phyloP scores from a whole-genome alignment of 2,329 filamentous ascomycete genomes.

The Hypoxylon sp. region DNA sequence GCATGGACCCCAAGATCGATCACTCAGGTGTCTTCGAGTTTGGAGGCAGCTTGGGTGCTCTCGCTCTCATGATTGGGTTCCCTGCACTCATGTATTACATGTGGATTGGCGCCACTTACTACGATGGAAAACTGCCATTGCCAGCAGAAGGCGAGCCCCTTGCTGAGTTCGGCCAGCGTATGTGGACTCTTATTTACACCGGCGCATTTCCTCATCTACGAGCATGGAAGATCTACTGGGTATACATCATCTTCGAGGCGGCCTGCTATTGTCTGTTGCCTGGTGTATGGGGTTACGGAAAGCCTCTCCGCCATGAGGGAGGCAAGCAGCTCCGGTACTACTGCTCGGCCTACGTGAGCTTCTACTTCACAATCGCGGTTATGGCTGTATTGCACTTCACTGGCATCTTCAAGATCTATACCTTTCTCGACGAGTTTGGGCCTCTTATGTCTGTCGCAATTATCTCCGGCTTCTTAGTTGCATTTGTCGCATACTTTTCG shows the following conservation, averaged over 20 bases:
- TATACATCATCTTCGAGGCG: conserved; percentile 88
- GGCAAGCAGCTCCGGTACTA: conserved; percentile 94
- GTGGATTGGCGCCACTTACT: conserved; percentile 97
- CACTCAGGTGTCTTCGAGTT: conserved; percentile 82
- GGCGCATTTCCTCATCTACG: conserved; percentile 85
- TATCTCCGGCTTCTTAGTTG: conserved; percentile 87
- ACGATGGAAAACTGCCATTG: conserved; percentile 84
- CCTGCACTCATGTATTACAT: conserved; percentile 99
- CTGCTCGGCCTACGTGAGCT: conserved; percentile 89
- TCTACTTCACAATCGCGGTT: conserved; percentile 86
- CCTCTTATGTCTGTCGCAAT: conserved; percentile 94
- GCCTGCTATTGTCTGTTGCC: conserved; percentile 88
- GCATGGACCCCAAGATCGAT: conserved; percentile 74
- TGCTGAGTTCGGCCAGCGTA: conserved; percentile 78
- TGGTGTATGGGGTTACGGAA: conserved; percentile 89
- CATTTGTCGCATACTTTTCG: conserved; percentile 87
- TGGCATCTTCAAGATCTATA: conserved; percentile 90
- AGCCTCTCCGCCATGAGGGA: conserved; percentile 84
- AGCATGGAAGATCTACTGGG: conserved; percentile 96
- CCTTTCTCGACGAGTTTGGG: conserved; percentile 94
- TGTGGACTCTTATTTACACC: conserved; percentile 81
- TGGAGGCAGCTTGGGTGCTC: conserved; percentile 85
- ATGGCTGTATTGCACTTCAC: conserved; percentile 82
- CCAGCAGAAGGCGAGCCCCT: conserved; percentile 76
- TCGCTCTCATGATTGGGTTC: conserved; percentile 91